phyloP scores from a whole-genome alignment of 192 early-diverging fungal genomes.

The Entomortierella chlamydospora region DNA sequence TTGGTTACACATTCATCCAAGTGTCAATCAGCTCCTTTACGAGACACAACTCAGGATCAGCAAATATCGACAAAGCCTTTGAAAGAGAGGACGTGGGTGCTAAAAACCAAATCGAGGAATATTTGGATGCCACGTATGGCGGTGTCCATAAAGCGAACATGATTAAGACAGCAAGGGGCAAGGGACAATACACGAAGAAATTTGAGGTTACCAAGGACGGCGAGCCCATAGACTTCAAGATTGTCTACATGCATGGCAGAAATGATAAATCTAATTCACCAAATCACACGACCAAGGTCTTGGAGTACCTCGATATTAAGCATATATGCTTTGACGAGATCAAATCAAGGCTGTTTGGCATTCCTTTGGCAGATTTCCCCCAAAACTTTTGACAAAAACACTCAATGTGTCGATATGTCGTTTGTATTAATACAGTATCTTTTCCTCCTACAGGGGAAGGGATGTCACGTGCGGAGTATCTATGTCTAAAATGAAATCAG shows the following conservation, averaged over 20 bases:
- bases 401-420: too few relatives aligned
- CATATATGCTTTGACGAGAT: neutral
- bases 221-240: too few relatives aligned
- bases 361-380: neutral
- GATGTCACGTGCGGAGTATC: too few relatives aligned
- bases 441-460: too few relatives aligned
- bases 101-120: neutral
- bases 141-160: neutral
- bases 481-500: too few relatives aligned
- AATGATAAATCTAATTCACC: neutral
- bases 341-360: neutral
- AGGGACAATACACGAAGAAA: too few relatives aligned
- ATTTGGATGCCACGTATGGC: neutral
- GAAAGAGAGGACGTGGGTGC: neutral
- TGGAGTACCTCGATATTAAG: neutral
- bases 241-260: too few relatives aligned
- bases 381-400: neutral
- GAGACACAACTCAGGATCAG: neutral
- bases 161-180: too few relatives aligned
- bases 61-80: neutral
- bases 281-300: neutral
- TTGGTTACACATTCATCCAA: conserved; percentile 5
- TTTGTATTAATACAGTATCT: too few relatives aligned
- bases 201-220: too few relatives aligned
- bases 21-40: neutral